phyloP scores from a whole-genome alignment of 2,329 filamentous ascomycete species.

The Trematosphaeria pertusa region DNA sequence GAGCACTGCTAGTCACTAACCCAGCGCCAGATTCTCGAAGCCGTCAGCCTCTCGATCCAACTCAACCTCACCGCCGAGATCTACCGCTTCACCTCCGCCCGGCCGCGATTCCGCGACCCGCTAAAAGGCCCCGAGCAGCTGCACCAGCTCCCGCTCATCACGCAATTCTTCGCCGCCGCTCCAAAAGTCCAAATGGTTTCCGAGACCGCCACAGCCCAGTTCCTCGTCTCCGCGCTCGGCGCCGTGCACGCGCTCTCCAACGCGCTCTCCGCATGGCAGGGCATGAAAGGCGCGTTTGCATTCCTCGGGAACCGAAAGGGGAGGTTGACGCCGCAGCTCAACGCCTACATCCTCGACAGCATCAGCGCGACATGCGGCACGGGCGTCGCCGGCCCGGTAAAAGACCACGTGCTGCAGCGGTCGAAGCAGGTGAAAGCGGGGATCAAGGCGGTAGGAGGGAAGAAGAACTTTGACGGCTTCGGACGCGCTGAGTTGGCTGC shows the following conservation, averaged over 20 bases:
- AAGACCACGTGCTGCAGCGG: conserved; percentile 9
- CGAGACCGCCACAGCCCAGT: conserved; percentile 3
- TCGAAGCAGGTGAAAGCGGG: conserved; percentile 7
- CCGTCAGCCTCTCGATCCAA: conserved; percentile 8
- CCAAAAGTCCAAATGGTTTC: background rate
- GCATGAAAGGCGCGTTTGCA: conserved; percentile 6
- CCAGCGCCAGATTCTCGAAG: conserved; percentile 4
- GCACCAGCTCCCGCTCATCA: conserved; percentile 6
- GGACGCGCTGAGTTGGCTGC: conserved; percentile 3
- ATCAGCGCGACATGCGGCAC: background rate
- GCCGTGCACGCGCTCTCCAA: conserved; percentile 7
- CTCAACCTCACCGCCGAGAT: conserved; percentile 8
- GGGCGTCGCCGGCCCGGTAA: background rate
- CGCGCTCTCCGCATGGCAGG: conserved; percentile 6
- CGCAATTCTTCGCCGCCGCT: conserved; percentile 11
- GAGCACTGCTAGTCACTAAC: too few relatives aligned
- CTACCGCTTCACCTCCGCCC: conserved; percentile 8
- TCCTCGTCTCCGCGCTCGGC: conserved; percentile 5
- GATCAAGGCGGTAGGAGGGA: conserved; percentile 1
- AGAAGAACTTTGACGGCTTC: conserved; percentile 6
- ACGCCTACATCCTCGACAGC: conserved; percentile 5
- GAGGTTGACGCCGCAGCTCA: conserved; percentile 7
- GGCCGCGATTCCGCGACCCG: conserved; percentile 5
- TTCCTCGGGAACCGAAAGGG: conserved; percentile 12
- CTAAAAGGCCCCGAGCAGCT: background rate